Evolutionary conservation across 106 monocot genomes (phyloP).

Genomic region (Platanthera guangdongensis): DNA sequence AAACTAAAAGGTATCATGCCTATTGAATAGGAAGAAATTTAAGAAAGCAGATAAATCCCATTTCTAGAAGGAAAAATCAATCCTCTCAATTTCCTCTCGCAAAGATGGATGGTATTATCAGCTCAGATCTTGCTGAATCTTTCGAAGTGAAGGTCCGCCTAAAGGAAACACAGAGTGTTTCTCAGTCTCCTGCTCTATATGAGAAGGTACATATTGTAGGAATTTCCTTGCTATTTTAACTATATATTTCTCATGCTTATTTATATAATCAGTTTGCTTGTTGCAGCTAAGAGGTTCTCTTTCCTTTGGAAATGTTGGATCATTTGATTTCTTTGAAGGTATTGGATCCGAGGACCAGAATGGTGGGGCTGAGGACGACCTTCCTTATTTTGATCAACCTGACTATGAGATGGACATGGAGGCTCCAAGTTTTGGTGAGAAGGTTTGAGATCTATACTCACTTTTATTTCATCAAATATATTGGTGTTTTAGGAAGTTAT

Average conservation of each 20-base stretch:
- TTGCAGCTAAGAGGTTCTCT: conserved; percentile 80
- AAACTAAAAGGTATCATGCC: neutral
- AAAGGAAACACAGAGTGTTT: conserved; percentile 16
- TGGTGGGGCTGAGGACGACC: conserved; percentile 27
- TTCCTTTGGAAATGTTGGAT: conserved; percentile 35
- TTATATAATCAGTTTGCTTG: conserved; percentile 6
- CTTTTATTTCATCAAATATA: conserved; percentile 3
- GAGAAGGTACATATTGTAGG: conserved; percentile 52
- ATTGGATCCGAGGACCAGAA: conserved; percentile 38
- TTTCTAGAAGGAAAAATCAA: conserved; percentile 18
- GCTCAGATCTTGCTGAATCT: conserved; percentile 32
- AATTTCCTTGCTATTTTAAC: conserved; percentile 4
- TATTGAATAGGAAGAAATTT: conserved; percentile 41
- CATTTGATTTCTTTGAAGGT: conserved; percentile 19
- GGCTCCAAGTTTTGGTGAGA: conserved; percentile 16
- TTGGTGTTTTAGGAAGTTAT: conserved; percentile 3
- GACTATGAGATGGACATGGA: conserved; percentile 46
- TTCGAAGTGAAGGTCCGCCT: conserved; percentile 19
- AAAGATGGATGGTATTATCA: conserved; percentile 44
- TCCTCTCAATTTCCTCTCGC: conserved; percentile 71
- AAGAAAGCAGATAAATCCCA: conserved; percentile 20
- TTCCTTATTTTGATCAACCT: conserved; percentile 34
- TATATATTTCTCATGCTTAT: conserved; percentile 2
- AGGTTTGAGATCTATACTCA: conserved; percentile 26
- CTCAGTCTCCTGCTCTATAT: conserved; percentile 40